Conservation (phyloP, 306 rosid species). For the Corylus americana region DNA sequence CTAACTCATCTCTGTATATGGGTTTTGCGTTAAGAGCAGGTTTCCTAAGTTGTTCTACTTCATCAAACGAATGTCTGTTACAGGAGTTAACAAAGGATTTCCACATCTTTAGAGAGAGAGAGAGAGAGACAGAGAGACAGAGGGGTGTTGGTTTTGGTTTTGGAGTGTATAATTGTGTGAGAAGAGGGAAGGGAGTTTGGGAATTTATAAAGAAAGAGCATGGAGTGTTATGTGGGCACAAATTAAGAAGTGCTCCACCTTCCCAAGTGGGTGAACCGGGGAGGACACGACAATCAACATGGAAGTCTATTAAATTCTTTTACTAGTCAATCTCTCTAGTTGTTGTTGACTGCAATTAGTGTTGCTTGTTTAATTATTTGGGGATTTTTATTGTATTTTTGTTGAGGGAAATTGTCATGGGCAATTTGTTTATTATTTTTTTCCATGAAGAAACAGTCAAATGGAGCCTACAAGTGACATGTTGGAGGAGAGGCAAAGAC, state of each 20-base stretch:
- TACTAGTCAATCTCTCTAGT: background rate
- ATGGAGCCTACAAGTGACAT: no score
- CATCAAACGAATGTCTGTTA: constrained; percentile 11
- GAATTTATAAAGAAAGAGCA: background rate
- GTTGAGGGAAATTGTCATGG: no score
- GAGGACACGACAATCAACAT: no score
- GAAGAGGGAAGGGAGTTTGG: background rate
- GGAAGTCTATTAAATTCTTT: background rate
- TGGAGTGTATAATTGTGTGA: background rate
- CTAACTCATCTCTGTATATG: constrained; percentile 55
- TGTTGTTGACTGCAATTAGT: background rate
- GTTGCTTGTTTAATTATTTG: no score
- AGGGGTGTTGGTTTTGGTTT: background rate
- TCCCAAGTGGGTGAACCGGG: background rate
- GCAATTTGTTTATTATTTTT: no score
- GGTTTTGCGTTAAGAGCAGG: background rate
- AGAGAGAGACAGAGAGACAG: background rate
- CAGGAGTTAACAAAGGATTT: constrained; percentile 24
- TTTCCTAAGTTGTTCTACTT: constrained; percentile 13
- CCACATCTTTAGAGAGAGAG: constrained; percentile 29
- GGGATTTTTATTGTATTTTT: no score
- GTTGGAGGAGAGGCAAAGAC: no score
- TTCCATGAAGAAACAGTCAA: no score
- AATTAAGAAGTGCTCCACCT: background rate
- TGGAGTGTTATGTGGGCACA: background rate